Evolutionary conservation across 1,139 yeast species (phyloP), one percentile per base, ranked within the genome.

Genomic region (Komagataea norvegica): DNA sequence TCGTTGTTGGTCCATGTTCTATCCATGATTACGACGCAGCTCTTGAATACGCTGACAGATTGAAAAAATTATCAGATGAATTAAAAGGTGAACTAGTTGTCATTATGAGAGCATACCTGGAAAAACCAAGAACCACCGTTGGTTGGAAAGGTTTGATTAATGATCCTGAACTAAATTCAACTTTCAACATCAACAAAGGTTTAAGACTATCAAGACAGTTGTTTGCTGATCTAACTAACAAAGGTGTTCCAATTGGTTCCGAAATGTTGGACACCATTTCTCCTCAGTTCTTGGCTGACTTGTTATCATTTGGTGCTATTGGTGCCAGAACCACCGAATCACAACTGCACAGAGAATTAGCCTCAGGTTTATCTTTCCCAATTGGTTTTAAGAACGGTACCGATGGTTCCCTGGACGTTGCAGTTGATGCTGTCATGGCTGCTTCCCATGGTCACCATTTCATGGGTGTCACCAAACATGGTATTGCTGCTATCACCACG

Each of bases 301-400:
- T 88, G 51, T 74, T 91, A 52, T 84, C 95, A 29, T 79, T 91
- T 52, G 98, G 98, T 52, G 98, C 98, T 43, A 87, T 91, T 66
- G 98, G 98, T 57, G 98, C 98, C 39, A 80, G 98, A 71, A 91
- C 98, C 45, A 91, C 98, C 37, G 98, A 91, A 70, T 87, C 96
- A 36, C 98, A 91, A 66, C 76, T 91, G 47, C 98, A 91, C 69
- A 81, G 98, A 65, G 98, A 91, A 67, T 74, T 91, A 55, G 94
- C 97, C 16, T 87, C 96, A 5, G 98, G 97, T 34, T 73, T 91
- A 48, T 84, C 95, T 9, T 91, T 91, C 89, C 98, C 98, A 43
- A 81, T 91, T 45, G 98, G 98, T 39, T 91, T 91, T 82, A 91
- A 91, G 68, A 91, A 91, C 61, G 97, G 97, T 60, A 91, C 98